Evolutionary conservation across 768 basidiomycete genomes (phyloP), one percentile per base, ranked within the genome.

Genomic region (Psilocybe subaeruginosa): DNA sequence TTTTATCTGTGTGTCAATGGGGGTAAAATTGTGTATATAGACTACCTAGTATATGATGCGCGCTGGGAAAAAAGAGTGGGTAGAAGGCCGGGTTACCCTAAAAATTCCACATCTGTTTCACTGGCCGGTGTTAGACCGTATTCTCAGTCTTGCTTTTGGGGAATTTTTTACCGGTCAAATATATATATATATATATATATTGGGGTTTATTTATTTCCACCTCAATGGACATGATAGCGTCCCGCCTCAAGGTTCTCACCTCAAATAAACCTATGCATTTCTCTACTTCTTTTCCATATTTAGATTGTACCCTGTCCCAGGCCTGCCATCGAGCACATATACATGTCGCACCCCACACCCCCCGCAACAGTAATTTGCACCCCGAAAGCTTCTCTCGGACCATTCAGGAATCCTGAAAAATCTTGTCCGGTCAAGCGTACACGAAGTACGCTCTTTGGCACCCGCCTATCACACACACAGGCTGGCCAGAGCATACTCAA

Each of bases 241-340:
- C n/a, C 11, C 41, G n/a, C 6, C 14, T n/a, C n/a, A 4, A 39
- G 8, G 16, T 30, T 19, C 30, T 43, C 54, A 43, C 17, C 12
- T 56, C 54, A 30, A 29, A 45, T 11, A 46, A 56, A 23, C 9
- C 45, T 23, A 17, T 56, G 27, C 54, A 46, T 16, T 31, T 14
- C 23, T 11, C n/a, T 39, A 9, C 41, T 46, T 46, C 33, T 37
- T 17, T 23, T 53, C 51, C 54, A 56, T 43, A 12, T 56, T 14
- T 31, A 56, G 29, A 56, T 56, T 33, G 41, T 31, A 56, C 54
- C 41, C 54, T 56, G 30, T 45, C 41, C 19, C 41, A 56, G 54
- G 27, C 41, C 41, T 56, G 39, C 54, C 29, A 45, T 8, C 35
- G 12, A 3, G 35, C 16, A 45, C 43, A 14, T 12, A 45, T 27